Evolutionary conservation across 495 filamentous ascomycete genomes (phyloP).

Genomic region (Penicillium maclennaniae): DNA sequence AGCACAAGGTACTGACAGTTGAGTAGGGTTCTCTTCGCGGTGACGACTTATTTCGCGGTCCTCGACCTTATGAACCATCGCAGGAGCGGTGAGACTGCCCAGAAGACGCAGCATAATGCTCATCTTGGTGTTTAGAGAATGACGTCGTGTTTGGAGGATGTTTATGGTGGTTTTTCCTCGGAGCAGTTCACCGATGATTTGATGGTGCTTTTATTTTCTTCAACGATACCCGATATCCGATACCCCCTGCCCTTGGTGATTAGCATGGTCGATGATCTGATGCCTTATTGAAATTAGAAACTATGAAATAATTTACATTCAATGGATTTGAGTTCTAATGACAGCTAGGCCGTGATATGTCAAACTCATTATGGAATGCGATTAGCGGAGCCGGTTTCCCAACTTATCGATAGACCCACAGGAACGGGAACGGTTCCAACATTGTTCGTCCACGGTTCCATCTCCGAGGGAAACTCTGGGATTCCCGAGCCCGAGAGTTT

Average conservation of each 20-base stretch:
- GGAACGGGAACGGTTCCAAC: not conserved
- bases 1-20: not conserved
- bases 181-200: no score
- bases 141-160: not conserved
- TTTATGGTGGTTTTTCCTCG: not conserved
- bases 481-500: not conserved
- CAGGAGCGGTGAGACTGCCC: conserved; percentile 16
- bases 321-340: not conserved
- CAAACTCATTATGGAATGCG: not conserved
- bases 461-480: not conserved
- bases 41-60: conserved; percentile 32
- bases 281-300: not conserved
- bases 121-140: conserved; percentile 19
- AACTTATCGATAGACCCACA: not conserved
- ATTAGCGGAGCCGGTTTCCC: not conserved
- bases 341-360: not conserved
- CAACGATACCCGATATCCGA: not conserved
- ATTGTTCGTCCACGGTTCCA: not conserved
- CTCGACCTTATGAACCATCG: conserved; percentile 21
- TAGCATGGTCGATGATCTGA: not conserved
- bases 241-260: not conserved
- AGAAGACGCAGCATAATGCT: conserved; percentile 20
- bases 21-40: conserved; percentile 49
- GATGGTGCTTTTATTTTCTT: no score
- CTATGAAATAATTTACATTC: not conserved